Base-by-base conservation (phyloP, 164 flowering plant species). In the Umbilicus rupestris region DNA sequence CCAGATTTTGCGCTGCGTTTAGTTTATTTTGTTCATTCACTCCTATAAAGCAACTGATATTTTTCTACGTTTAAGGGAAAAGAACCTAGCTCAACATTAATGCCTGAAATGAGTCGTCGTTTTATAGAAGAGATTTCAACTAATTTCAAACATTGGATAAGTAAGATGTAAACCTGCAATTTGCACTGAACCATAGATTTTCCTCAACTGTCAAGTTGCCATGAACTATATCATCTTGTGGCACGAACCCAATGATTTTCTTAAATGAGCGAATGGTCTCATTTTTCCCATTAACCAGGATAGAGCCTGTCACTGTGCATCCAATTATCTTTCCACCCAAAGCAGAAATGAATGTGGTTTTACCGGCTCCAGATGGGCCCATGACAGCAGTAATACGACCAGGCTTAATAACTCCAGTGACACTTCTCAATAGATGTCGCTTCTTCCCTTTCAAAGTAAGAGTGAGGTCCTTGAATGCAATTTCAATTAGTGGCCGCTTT, bases 341-440 rank as follows among this genome's bases (percentile, higher is more conserved):
- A 65, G 99, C 99, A 75, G 88, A 88, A 70, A 95, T 91, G 76
- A 95, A 90, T 10, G 97, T 92, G 37, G 99, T 95, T 75, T 95
- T 95, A 20, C 99, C 99, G 73, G 99, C 99, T 42, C 99, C 99
- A 42, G 99, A 92, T 44, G 99, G 99, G 46, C 99, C 99, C 99
- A 95, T 95, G 64, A 95, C 98, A 73, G 99, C 92, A 65, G 98
- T 84, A 65, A 95, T 85, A 41, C 88, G 94, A 10, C 99, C 99
- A 42, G 98, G 97, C 78, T 73, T 74, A 55, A 95, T 76, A 71
- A 85, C 90, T 45, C 99, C 99, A 26, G 92, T 88, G 26, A 95
- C 94, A 80, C 90, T 75, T 73, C 97, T 84, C 79, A 95, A 67
- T 16, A 95, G 77, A 70, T 85, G 86, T 70, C 80, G 90, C 59